A percentile compares a stretch with the other conserved stretches of the same genome.
Conservation (phyloP, 352 stramenopile genomes). For the Blastocystis sp. region DNA sequence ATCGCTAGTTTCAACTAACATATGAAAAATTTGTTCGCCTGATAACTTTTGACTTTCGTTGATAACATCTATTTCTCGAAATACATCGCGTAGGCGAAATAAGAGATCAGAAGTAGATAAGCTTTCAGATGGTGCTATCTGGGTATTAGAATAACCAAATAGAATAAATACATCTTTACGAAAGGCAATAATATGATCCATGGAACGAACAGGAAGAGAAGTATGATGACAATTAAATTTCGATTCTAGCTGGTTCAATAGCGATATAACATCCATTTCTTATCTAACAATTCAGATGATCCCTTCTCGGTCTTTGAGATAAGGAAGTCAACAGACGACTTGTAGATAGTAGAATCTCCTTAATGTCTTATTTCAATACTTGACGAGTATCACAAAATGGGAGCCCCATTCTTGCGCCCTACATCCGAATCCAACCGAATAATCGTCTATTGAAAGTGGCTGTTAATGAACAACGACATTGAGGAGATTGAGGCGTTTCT, state of each 20-base stretch:
- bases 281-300: background rate
- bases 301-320: background rate
- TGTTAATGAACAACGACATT: conserved; percentile 27
- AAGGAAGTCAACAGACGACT: background rate
- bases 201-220: conserved; percentile 26
- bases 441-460: too few relatives aligned
- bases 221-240: background rate
- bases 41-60: background rate
- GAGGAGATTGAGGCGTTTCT: conserved; percentile 44
- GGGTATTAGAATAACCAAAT: background rate
- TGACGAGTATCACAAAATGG: too few relatives aligned
- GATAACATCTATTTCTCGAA: background rate
- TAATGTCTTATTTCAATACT: too few relatives aligned
- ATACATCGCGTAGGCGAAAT: background rate
- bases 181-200: background rate
- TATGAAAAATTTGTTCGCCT: background rate
- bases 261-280: background rate
- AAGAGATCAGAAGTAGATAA: background rate
- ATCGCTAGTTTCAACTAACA: background rate
- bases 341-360: too few relatives aligned
- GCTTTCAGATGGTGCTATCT: background rate
- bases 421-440: too few relatives aligned
- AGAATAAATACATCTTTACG: conserved; percentile 24
- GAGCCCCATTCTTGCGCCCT: too few relatives aligned
- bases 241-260: background rate